Base-by-base conservation (phyloP, 2,329 filamentous ascomycete species). In the Neonectria ditissima region DNA sequence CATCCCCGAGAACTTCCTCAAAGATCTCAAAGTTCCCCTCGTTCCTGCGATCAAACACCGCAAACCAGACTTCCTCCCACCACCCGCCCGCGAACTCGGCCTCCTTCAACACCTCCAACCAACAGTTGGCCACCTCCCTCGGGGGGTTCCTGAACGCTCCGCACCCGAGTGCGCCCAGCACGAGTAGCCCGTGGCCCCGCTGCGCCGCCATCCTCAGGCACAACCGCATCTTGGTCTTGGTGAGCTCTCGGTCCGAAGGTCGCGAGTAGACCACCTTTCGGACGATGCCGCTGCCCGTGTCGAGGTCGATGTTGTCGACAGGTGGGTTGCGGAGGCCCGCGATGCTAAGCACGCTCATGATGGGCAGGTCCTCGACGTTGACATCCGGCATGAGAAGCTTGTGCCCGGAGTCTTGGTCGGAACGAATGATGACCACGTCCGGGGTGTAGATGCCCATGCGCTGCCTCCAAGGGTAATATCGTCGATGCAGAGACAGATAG, bases 101-200 rank as follows among this genome's bases (percentile, higher is more conserved):
- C 72, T 92, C 88, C 30, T 73, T 61, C 58, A 92, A 77, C 34
- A 91, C 88, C 70, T 88, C 84, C 28, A 80, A 74, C 83, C 89
- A 93, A 68, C 88, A 89, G 34, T 78, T 63, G 2, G 87, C 89
- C n/a, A 92, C 86, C 65, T 88, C 87, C 32, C 79, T 76, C 0
- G 82, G 81, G 9, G 91, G 91, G 73, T 92, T 91, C 0, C 69
- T 70, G 74, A 91, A 92, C 0, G 85, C 89, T 4, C 90, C 91
- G 69, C 90, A 93, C 0, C 91, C 91, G 53, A 93, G 73, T 0
- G 91, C 90, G 0, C 91, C 90, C 1, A 93, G 80, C 5, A 93
- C 86, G 9, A 93, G 76, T 67, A 84, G 80, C 22, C 83, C 80
- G 70, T 91, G 88, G 1, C 81, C 81, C 28, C 85, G 80, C 5